phyloP scores from a whole-genome alignment of 306 rosid species.

The Trifolium fragiferum region DNA sequence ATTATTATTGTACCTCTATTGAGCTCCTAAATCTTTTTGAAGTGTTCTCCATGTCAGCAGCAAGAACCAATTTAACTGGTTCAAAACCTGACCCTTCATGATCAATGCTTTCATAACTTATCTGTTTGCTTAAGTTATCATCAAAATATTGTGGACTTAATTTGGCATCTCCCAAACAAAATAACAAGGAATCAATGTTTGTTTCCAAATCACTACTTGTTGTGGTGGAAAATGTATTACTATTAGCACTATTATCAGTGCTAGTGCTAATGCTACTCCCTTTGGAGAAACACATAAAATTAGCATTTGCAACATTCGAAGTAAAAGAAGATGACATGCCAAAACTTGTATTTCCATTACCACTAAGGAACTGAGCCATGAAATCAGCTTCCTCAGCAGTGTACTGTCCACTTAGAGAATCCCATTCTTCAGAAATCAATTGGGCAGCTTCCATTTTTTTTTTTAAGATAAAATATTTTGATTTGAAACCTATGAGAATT shows the following conservation, averaged over 20 bases:
- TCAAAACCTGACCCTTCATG: conserved; percentile 39
- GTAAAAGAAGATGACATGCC: conserved; percentile 52
- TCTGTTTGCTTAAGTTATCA: conserved; percentile 48
- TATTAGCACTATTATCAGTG: conserved; percentile 20
- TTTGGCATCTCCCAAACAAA: conserved; percentile 43
- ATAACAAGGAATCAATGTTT: conserved; percentile 41
- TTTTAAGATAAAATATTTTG: neutral
- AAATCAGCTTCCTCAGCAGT: conserved; percentile 66
- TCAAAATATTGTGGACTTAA: conserved; percentile 39
- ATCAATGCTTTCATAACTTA: conserved; percentile 42
- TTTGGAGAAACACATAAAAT: conserved; percentile 39
- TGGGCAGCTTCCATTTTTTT: conserved; percentile 59
- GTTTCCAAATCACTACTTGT: conserved; percentile 41
- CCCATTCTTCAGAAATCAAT: conserved; percentile 65
- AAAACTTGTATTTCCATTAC: conserved; percentile 48
- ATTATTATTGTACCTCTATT: conserved; percentile 55
- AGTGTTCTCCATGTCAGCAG: conserved; percentile 46
- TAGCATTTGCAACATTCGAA: conserved; percentile 49
- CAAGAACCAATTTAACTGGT: conserved; percentile 25
- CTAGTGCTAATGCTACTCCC: conserved; percentile 40
- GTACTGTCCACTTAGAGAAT: conserved; percentile 60
- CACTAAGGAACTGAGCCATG: conserved; percentile 62
- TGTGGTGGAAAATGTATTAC: conserved; percentile 23
- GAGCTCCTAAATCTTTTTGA: conserved; percentile 56
- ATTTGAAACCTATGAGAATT: neutral